Conservation (phyloP, 192 early-diverging fungal species). For the Obelidium mucronatum region DNA sequence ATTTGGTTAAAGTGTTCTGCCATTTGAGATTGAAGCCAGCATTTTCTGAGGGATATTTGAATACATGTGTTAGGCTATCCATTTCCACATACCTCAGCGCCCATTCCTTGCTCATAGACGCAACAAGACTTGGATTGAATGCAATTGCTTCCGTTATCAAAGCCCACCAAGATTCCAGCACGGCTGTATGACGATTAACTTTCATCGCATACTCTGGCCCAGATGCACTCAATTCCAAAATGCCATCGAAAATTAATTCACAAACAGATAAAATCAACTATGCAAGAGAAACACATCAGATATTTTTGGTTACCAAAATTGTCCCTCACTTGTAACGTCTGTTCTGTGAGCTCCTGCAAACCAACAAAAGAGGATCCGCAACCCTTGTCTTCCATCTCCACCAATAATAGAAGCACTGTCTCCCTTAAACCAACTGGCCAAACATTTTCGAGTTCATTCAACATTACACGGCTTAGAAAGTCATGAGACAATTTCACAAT, state of each 20-base stretch:
- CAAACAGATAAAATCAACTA: slow-evolving; percentile 10
- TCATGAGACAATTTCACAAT: too few relatives aligned
- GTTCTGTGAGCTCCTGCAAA: too few relatives aligned
- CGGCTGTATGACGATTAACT: background rate
- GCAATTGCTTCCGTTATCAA: background rate
- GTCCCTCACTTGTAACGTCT: too few relatives aligned
- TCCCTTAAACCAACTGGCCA: background rate
- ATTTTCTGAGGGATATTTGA: background rate
- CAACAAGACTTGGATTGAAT: background rate
- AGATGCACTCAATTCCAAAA: background rate
- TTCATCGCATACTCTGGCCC: background rate
- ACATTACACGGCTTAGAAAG: too few relatives aligned
- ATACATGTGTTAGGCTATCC: background rate
- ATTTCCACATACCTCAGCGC: background rate
- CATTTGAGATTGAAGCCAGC: slow-evolving; percentile 13
- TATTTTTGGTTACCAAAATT: too few relatives aligned
- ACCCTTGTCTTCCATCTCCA: background rate
- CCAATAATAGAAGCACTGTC: background rate
- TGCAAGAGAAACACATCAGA: too few relatives aligned
- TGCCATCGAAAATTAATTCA: slow-evolving; percentile 21
- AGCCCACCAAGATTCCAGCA: slow-evolving; percentile 30
- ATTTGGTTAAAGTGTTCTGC: background rate
- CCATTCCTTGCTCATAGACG: background rate
- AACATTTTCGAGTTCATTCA: too few relatives aligned
- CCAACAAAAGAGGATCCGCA: too few relatives aligned